phyloP scores from a whole-genome alignment of 2,329 filamentous ascomycete genomes.

The Epichloe brachyelytri region DNA sequence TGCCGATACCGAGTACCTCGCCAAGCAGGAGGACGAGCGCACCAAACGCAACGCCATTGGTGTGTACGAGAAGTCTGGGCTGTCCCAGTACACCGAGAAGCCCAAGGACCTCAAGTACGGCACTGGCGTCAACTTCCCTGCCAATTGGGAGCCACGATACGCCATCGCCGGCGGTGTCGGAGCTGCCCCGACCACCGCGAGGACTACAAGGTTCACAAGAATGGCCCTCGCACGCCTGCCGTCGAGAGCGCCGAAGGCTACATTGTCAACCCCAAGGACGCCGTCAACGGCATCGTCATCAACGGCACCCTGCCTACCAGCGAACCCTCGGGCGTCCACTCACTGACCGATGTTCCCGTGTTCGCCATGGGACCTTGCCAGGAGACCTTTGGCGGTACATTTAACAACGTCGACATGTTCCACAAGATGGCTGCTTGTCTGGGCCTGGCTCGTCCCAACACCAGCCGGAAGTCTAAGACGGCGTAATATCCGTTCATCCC shows the following conservation, averaged over 20 bases:
- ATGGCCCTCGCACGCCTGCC: conserved; percentile 50
- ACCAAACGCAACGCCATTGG: conserved; percentile 65
- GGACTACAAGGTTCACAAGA: conserved; percentile 58
- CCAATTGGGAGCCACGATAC: conserved; percentile 77
- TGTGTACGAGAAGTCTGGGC: conserved; percentile 58
- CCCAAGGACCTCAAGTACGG: conserved; percentile 51
- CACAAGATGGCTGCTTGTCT: conserved; percentile 60
- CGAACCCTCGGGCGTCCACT: conserved; percentile 59
- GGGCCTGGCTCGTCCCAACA: conserved; percentile 31
- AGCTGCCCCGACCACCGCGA: conserved; percentile 62
- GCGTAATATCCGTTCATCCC: neutral
- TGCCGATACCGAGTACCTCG: conserved; percentile 68
- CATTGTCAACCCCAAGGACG: conserved; percentile 52
- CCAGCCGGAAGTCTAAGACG: conserved; percentile 11
- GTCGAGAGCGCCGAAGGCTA: conserved; percentile 42
- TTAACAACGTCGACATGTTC: conserved; percentile 60
- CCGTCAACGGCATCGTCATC: conserved; percentile 52
- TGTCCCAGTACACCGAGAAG: conserved; percentile 58
- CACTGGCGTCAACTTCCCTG: conserved; percentile 64
- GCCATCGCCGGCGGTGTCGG: conserved; percentile 61
- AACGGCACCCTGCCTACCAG: conserved; percentile 60
- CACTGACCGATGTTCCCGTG: conserved; percentile 64
- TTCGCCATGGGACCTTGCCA: conserved; percentile 71
- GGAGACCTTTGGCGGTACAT: conserved; percentile 60
- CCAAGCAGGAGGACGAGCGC: conserved; percentile 50